Conservation (phyloP, 768 basidiomycete species). For the Clathrus columnatus region DNA sequence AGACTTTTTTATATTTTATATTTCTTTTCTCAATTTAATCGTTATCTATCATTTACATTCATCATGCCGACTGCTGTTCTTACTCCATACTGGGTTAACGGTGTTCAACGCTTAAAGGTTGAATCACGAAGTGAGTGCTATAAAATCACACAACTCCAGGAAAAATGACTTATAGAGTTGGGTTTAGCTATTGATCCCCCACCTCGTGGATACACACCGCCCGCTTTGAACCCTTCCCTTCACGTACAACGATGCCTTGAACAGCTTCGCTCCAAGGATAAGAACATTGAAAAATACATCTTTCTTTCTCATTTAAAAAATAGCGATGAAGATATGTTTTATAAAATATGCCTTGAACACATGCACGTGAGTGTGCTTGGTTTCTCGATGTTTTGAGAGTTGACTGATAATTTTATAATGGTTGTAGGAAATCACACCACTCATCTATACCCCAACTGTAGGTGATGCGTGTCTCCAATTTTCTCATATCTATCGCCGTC, state of each 20-base stretch:
- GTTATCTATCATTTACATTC: background rate
- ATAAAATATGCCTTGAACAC: conserved; percentile 60
- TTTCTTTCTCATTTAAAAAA: conserved; percentile 70
- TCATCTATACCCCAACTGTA: conserved; percentile 90
- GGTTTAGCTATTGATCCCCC: conserved; percentile 25
- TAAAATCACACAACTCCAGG: no score
- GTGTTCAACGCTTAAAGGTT: conserved; percentile 60
- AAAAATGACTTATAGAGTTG: background rate
- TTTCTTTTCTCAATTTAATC: background rate
- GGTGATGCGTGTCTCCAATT: conserved; percentile 85
- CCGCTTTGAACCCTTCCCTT: conserved; percentile 40
- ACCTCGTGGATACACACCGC: conserved; percentile 52
- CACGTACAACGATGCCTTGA: conserved; percentile 52
- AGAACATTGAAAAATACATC: conserved; percentile 75
- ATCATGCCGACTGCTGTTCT: conserved; percentile 32
- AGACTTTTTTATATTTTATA: background rate
- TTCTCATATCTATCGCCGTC: conserved; percentile 65
- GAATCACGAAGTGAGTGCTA: conserved; percentile 43
- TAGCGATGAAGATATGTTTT: conserved; percentile 68
- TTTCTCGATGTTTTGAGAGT: background rate
- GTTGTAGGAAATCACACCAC: conserved; percentile 51
- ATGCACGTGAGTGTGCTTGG: conserved; percentile 42
- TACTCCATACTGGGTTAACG: conserved; percentile 64
- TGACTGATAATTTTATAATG: background rate
- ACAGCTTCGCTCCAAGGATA: conserved; percentile 71